A percentile compares a stretch with the other conserved stretches of the same genome.
Conservation (phyloP, 352 stramenopile species). For the Phytophthora cactorum region DNA sequence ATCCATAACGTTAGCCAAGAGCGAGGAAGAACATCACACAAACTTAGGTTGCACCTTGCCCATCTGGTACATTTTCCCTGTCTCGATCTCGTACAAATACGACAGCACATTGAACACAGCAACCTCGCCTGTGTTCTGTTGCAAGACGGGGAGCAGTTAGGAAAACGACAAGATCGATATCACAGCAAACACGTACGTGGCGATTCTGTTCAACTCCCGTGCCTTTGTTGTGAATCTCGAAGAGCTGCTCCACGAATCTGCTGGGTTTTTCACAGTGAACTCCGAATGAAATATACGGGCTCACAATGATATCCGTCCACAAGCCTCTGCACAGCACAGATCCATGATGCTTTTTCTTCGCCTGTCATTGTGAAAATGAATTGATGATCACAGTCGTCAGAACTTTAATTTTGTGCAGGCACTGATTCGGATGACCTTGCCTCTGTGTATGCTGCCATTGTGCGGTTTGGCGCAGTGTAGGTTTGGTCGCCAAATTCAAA, state of each 20-base stretch:
- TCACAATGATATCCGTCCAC: conserved; percentile 93
- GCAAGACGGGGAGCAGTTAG: not conserved
- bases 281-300: conserved; percentile 92
- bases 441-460: conserved; percentile 90
- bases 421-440: conserved; percentile 27
- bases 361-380: conserved; percentile 27
- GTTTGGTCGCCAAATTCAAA: conserved; percentile 96
- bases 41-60: conserved; percentile 53
- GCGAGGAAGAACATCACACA: not conserved
- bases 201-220: conserved; percentile 94
- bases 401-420: not conserved
- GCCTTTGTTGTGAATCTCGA: conserved; percentile 94
- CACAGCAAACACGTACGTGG: conserved; percentile 61
- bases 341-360: conserved; percentile 74
- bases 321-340: conserved; percentile 85
- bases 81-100: conserved; percentile 92
- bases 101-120: conserved; percentile 93
- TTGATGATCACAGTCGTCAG: not conserved
- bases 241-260: conserved; percentile 88
- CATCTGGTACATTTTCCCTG: conserved; percentile 87
- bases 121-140: conserved; percentile 91
- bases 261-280: conserved; percentile 80
- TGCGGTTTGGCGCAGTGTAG: conserved; percentile 92
- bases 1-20: not conserved
- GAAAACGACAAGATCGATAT: not conserved